phyloP scores from a whole-genome alignment of 2,329 filamentous ascomycete genomes.

The Neonectria hederae region DNA sequence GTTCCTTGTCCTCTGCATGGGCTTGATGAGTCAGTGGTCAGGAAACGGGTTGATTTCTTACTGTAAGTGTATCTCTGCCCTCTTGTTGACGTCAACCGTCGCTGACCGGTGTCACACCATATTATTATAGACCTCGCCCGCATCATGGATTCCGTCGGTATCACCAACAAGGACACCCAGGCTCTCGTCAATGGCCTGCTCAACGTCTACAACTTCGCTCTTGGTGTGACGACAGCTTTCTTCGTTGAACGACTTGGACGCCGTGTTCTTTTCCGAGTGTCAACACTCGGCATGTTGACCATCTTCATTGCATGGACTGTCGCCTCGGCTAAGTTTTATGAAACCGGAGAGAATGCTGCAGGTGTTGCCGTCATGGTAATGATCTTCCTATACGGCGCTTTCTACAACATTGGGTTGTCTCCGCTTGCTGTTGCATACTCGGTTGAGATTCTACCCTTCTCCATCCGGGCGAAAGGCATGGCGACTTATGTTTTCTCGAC shows the following conservation, averaged over 20 bases:
- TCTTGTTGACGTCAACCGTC: too few relatives aligned
- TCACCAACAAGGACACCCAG: slow-evolving; percentile 40
- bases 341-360: slow-evolving; percentile 41
- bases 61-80: slow-evolving; percentile 30
- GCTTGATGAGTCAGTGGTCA: slow-evolving; percentile 54
- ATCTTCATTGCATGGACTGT: slow-evolving; percentile 50
- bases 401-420: slow-evolving; percentile 65
- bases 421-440: slow-evolving; percentile 61
- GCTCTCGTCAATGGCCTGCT: slow-evolving; percentile 43
- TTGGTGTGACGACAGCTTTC: slow-evolving; percentile 40
- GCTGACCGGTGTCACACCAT: too few relatives aligned
- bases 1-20: slow-evolving; percentile 54
- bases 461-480: slow-evolving; percentile 62
- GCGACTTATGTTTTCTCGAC: slow-evolving; percentile 42
- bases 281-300: slow-evolving; percentile 41
- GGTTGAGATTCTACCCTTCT: slow-evolving; percentile 63
- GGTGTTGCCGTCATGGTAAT: slow-evolving; percentile 47
- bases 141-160: slow-evolving; percentile 31
- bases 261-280: slow-evolving; percentile 46
- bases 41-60: slow-evolving; percentile 48
- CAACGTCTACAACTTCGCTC: slow-evolving; percentile 43
- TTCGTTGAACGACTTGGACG: slow-evolving; percentile 43
- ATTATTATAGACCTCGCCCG: slow-evolving; percentile 4
- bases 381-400: slow-evolving; percentile 52
- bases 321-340: slow-evolving; percentile 45